Base-by-base conservation (phyloP, 1,284 basidiomycete genomes). In the Sanguinoderma infundibulare region DNA sequence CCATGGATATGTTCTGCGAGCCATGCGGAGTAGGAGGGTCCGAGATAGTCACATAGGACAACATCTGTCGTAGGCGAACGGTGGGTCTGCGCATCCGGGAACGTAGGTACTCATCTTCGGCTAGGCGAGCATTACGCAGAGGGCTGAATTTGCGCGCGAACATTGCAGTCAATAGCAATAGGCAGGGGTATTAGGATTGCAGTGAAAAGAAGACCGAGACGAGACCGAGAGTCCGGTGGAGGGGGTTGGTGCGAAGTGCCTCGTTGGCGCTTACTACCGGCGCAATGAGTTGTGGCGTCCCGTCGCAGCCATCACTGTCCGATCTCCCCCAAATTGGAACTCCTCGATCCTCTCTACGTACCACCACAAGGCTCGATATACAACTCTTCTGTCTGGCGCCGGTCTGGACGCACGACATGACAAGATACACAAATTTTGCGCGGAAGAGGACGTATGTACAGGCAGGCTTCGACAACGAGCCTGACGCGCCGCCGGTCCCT, bases 361-460 rank as follows among this genome's bases (percentile, higher is more conserved):
- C n/a, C n/a, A n/a, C n/a, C n/a, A n/a, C n/a, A n/a, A n/a, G n/a
- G n/a, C n/a, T n/a, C n/a, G n/a, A n/a, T n/a, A n/a, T n/a, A n/a
- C n/a, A n/a, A n/a, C n/a, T n/a, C n/a, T n/a, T n/a, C n/a, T n/a
- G n/a, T n/a, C n/a, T n/a, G n/a, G n/a, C n/a, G n/a, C n/a, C 10
- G 5, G 10, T 22, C 56, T 40, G 15, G 9, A 40, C 36, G 39
- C 35, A 32, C n/a, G 34, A 32, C 54, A 92, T 92, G 91, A 92
- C 91, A 9, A 83, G 91, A 55, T 79, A 87, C 62, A 91, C 90
- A 9, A 87, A 86, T 67, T 81, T 91, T 70, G 88, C 86, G 17
- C 80, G 82, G 54, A 93, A 93, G 72, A 80, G 90, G 54, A 87
- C 85, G 8, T 85, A 90, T 67, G 67, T 92, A n/a, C 79, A 91